Base-by-base conservation (phyloP, 2,329 filamentous ascomycete species). In the Fusarium anguioides region DNA sequence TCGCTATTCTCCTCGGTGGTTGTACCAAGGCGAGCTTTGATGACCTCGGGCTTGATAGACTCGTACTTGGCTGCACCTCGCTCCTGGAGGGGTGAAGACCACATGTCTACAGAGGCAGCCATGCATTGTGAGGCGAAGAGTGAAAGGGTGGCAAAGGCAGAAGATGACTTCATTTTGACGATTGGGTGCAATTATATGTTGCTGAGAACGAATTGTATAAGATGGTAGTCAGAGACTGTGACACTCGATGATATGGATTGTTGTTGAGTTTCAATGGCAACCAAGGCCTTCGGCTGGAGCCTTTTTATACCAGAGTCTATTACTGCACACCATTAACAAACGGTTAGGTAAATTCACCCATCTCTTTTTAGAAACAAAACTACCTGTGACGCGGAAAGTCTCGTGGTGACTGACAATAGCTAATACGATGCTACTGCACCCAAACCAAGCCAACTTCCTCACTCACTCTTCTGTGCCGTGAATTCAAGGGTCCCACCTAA, bases 31-130 rank as follows among this genome's bases (percentile, higher is more conserved):
- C 67, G 69, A 52, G 60, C 60, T 48, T 69, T 63, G 31, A 74
- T 36, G 24, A 72, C 54, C 23, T 69, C 46, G 11, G 72, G 59
- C 14, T 66, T 54, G 20, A 74, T 72, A 11, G 58, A 20, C 42
- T 71, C 48, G 35, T 62, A 56, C 24, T 33, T 40, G 29, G 67
- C 60, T 24, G 51, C 44, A 27, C 35, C 46, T 47, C 68, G 67
- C 24, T 50, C 56, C 20, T 40, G 45, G 20, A 70, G 51, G 8
- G 61, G 65, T 17, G 71, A 59, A 12, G 68, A 66, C 67, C 68
- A 69, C 55, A 70, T 66, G 35, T 71, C 68, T 15, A 72, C 70
- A n/a, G 71, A 66, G 21, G 53, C 54, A 11, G 72, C 54, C 8
- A 69, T 33, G 31, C 60, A 64, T 26, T 56, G 39, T 10, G 53